These are phyloP conservation scores for Pleurotus platypus DNA, from an alignment of 768 basidiomycete genomes.

Conservation along the genomic window DNA sequence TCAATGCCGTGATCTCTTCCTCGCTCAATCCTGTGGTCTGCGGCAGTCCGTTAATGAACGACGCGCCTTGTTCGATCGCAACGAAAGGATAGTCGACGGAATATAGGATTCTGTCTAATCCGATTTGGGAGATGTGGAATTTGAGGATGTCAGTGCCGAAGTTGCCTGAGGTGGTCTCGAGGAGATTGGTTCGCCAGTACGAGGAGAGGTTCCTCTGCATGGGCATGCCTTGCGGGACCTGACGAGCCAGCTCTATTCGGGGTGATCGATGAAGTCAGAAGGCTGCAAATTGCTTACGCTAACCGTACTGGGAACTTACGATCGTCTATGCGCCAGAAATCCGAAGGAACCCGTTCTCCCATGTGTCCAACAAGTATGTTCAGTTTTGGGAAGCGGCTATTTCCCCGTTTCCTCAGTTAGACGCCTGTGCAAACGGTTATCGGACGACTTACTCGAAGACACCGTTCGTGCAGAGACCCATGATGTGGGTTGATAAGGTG, in stretches of 20 bases:
- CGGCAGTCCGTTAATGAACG: neutral
- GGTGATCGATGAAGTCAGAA: neutral
- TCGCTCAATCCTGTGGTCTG: neutral
- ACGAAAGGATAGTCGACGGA: conserved; percentile 37
- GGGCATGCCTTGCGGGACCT: conserved; percentile 24
- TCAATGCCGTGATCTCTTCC: neutral
- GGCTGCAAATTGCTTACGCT: neutral
- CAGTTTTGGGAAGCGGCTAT: conserved; percentile 36
- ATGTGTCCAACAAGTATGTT: conserved; percentile 40
- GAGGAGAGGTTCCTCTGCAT: conserved; percentile 34
- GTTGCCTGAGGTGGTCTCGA: conserved; percentile 37
- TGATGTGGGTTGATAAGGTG: conserved; percentile 35
- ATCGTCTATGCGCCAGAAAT: conserved; percentile 35
- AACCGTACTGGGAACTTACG: conserved; percentile 19
- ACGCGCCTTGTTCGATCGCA: neutral
- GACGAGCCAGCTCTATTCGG: conserved; percentile 27
- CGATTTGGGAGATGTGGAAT: conserved; percentile 38
- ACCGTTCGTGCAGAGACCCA: conserved; percentile 35
- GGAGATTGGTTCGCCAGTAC: conserved; percentile 35
- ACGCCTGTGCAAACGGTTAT: neutral
- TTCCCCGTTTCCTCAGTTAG: neutral
- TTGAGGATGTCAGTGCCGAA: conserved; percentile 34
- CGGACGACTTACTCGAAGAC: neutral
- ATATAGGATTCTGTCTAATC: conserved; percentile 35
- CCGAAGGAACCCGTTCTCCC: conserved; percentile 39